A percentile compares a stretch with the other conserved stretches of the same genome.
These are phyloP conservation scores for Rhodofomes roseus DNA, from an alignment of 1,284 basidiomycete species.

Conservation along the genomic window DNA sequence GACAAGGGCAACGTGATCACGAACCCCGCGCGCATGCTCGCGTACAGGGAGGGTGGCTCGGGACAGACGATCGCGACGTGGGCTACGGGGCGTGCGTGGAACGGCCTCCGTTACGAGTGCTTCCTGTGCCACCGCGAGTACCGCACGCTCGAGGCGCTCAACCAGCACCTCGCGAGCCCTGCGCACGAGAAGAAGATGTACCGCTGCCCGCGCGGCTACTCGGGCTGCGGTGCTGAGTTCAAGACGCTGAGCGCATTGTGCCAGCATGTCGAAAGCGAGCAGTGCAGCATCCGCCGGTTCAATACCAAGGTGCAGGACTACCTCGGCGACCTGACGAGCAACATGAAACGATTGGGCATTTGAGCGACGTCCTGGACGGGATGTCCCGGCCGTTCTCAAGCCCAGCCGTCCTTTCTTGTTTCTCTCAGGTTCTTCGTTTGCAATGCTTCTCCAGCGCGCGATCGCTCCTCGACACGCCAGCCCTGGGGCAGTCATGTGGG, in stretches of 20 bases:
- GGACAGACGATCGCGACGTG: constrained; percentile 2
- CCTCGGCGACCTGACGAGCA: constrained; percentile 9
- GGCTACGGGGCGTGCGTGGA: constrained; percentile 33
- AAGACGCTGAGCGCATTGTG: constrained; percentile 27
- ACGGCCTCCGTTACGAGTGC: constrained; percentile 37
- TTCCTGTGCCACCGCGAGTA: constrained; percentile 27
- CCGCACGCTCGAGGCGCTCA: constrained; percentile 13
- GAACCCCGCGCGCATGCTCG: constrained; percentile 26
- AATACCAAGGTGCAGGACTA: constrained; percentile 17
- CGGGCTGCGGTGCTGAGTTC: constrained; percentile 24
- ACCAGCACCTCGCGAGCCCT: constrained; percentile 21
- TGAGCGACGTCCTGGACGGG: not conserved
- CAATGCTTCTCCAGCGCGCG: too few species aligned
- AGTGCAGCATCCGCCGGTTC: constrained; percentile 26
- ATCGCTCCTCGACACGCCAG: too few species aligned
- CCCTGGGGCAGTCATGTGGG: too few species aligned
- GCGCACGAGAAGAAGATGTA: constrained; percentile 23
- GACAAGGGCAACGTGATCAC: constrained; percentile 30
- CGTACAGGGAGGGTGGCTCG: constrained; percentile 15
- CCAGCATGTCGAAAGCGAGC: constrained; percentile 30
- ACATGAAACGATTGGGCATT: not conserved
- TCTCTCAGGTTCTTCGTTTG: too few species aligned
- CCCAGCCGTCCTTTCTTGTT: too few species aligned
- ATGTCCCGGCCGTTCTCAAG: too few species aligned
- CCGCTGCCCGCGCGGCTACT: constrained; percentile 15